A percentile compares a stretch with the other conserved stretches of the same genome.
phyloP scores from a whole-genome alignment of 805 yeast species.

The Wickerhamiella sorbophila region DNA sequence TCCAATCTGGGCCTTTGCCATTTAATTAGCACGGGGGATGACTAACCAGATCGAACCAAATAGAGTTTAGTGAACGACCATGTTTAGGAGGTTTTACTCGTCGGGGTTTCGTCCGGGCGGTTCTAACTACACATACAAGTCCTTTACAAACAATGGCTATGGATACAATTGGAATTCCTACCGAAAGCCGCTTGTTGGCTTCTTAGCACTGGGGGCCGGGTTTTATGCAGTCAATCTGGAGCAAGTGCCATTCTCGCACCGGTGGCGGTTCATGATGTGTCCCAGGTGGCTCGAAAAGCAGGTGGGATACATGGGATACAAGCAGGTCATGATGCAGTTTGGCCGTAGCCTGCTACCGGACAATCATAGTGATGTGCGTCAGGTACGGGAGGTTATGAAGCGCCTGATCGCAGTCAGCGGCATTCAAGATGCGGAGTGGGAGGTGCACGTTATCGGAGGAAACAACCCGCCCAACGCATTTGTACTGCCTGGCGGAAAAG shows the following conservation, averaged over 20 bases:
- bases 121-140: not conserved
- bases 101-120: not conserved
- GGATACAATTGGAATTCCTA: constrained; percentile 4
- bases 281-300: constrained; percentile 48
- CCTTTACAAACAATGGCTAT: not conserved
- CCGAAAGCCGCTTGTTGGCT: constrained; percentile 10
- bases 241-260: constrained; percentile 66
- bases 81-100: constrained; percentile 1
- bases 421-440: constrained; percentile 40
- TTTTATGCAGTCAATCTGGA: constrained; percentile 44
- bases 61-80: not conserved
- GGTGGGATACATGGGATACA: constrained; percentile 52
- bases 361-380: constrained; percentile 41
- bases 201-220: constrained; percentile 25
- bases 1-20: constrained; percentile 49
- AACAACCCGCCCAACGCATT: constrained; percentile 87
- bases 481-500: constrained; percentile 91
- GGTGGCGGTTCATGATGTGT: constrained; percentile 58
- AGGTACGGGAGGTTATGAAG: constrained; percentile 48
- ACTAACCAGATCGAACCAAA: not conserved
- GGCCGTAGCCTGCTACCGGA: constrained; percentile 42
- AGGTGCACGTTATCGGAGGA: constrained; percentile 62
- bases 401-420: constrained; percentile 35
- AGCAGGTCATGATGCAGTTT: constrained; percentile 43
- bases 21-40: constrained; percentile 14